Conservation (phyloP, 2,329 filamentous ascomycete genomes). For the Microsporum ferrugineum region DNA sequence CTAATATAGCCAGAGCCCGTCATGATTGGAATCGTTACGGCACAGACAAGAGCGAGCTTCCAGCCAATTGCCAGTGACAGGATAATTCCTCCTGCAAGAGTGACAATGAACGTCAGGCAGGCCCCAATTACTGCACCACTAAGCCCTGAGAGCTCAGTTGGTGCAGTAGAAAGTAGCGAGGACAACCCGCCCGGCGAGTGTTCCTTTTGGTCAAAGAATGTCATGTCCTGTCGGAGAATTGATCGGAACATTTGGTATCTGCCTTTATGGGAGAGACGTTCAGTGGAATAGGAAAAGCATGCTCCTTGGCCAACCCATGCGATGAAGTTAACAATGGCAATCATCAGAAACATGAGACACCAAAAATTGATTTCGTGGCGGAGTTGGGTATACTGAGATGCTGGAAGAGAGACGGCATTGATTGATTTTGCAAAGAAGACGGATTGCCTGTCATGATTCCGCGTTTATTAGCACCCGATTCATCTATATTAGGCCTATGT, state of each 20-base stretch:
- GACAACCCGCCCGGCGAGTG: constrained; percentile 83
- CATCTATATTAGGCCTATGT: constrained; percentile 43
- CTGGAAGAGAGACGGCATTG: constrained; percentile 51
- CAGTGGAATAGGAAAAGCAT: constrained; percentile 69
- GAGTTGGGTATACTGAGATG: constrained; percentile 44
- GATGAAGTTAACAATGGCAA: constrained; percentile 62
- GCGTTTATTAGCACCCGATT: neutral
- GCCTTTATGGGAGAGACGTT: constrained; percentile 36
- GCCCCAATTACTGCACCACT: constrained; percentile 81
- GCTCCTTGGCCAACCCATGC: constrained; percentile 58
- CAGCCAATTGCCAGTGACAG: constrained; percentile 64
- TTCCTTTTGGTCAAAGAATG: constrained; percentile 52
- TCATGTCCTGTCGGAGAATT: constrained; percentile 44
- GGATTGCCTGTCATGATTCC: constrained; percentile 39
- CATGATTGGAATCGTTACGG: constrained; percentile 63
- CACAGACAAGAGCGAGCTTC: constrained; percentile 77
- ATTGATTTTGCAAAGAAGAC: constrained; percentile 79
- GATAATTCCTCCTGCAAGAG: constrained; percentile 59
- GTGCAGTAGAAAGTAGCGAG: constrained; percentile 76
- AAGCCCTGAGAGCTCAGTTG: constrained; percentile 75
- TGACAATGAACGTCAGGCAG: constrained; percentile 66
- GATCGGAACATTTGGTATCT: constrained; percentile 45
- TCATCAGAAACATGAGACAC: constrained; percentile 78
- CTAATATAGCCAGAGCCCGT: constrained; percentile 72
- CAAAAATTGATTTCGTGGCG: constrained; percentile 68